Evolutionary conservation across 2,329 filamentous ascomycete genomes (phyloP), one percentile per base, ranked within the genome.

Genomic region (Microcyclosporella mali): DNA sequence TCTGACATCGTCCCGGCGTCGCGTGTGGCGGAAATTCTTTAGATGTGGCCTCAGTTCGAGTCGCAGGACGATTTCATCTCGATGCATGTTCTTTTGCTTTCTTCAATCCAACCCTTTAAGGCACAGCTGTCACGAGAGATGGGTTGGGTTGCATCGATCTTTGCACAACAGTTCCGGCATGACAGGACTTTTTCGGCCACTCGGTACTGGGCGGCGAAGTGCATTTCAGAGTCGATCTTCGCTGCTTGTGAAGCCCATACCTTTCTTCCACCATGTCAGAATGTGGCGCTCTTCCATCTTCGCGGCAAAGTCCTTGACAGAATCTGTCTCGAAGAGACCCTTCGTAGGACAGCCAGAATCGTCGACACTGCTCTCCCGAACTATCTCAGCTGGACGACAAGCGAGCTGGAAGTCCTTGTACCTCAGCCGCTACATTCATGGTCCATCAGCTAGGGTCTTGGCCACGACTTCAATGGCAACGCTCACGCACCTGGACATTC

Each of bases 401-500:
- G 73, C 75, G 35, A 85, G 73, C 49, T 83, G 78, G 40, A 82
- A 87, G 60, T 87, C 82, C 52, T 87, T 87, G 64, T 87, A 87
- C 6, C 81, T 71, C 32, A 87, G 63, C 18, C 72, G 61, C 66
- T 67, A 35, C 28, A 33, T 2, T 35, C 28, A 14, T 34, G 14
- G 12, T 17, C 11, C 30, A 12, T 15, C 16, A 16, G 7, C 25
- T 3, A n/a, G 6, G 33, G 37, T 29, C 25, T 27, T 29, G 11
- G 16, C 10, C 11, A n/a, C n/a, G n/a, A n/a, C 10, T 3, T 14
- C n/a, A 25, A 3, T 10, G 16, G 19, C 6, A 8, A 29, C 19
- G 16, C 4, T 4, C n/a, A n/a, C 28, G 17, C 6, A 67, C 72
- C 43, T 84, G 77, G 2, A 87, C 82, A 1, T 69, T 67, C 9